A percentile compares a stretch with the other conserved stretches of the same genome.
Conservation (phyloP, 768 basidiomycete species). For the Mycena vulgaris region DNA sequence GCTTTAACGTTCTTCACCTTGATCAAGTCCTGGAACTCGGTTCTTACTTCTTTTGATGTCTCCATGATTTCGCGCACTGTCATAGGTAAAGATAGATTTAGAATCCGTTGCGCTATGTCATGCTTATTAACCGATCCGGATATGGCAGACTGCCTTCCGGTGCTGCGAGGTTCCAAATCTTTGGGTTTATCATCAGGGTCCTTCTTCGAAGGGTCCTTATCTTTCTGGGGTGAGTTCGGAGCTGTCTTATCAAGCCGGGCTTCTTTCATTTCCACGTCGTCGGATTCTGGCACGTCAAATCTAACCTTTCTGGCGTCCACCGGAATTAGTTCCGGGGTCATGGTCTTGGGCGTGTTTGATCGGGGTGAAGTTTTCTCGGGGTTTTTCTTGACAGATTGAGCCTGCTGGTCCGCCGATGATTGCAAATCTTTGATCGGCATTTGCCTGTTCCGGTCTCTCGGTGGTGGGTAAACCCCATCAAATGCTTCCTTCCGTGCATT, state of each 20-base stretch:
- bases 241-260: background rate
- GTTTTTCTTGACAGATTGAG: background rate
- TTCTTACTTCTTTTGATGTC: conserved; percentile 21
- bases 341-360: background rate
- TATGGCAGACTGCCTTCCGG: background rate
- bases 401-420: background rate
- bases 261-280: background rate
- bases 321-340: background rate
- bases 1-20: conserved; percentile 8
- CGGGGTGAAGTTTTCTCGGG: background rate
- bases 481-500: background rate
- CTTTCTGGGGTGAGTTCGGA: background rate
- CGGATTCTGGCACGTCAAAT: background rate
- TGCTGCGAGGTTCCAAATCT: background rate
- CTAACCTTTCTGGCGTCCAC: background rate
- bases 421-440: background rate
- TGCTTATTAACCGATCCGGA: background rate
- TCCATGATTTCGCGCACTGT: conserved; percentile 12
- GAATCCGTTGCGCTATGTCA: background rate
- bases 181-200: background rate
- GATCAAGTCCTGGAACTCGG: conserved; percentile 13
- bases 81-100: background rate
- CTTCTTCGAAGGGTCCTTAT: background rate
- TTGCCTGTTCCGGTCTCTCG: background rate
- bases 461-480: background rate